phyloP scores from a whole-genome alignment of 345 rosid genomes.

The Gossypium rotundifolium region DNA sequence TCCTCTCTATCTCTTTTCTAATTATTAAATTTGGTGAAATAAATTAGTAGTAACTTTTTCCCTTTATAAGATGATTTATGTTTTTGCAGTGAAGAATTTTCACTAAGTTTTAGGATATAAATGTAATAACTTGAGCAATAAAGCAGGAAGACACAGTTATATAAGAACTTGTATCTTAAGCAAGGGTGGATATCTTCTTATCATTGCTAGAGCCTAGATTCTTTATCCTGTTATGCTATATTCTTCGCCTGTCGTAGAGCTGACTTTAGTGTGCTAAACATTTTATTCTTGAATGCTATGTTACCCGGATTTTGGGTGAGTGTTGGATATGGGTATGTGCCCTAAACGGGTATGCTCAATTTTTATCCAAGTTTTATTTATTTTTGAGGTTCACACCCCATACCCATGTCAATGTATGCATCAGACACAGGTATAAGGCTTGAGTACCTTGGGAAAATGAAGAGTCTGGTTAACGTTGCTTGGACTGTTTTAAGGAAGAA shows the following conservation, averaged over 20 bases:
- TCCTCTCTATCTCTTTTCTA: background rate
- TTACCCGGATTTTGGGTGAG: background rate
- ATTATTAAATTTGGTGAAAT: constrained; percentile 1
- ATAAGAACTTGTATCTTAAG: background rate
- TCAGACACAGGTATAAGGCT: background rate
- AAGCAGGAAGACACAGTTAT: background rate
- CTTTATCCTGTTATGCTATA: background rate
- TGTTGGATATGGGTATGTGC: background rate
- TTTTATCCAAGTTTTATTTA: background rate
- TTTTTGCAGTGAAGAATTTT: background rate
- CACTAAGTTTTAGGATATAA: background rate
- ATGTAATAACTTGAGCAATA: background rate
- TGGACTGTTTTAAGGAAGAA: background rate
- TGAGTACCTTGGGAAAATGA: background rate
- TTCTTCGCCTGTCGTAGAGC: background rate
- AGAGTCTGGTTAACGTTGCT: background rate
- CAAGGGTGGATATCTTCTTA: background rate
- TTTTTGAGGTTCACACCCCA: background rate
- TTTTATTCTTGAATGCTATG: background rate
- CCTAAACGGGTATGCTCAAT: background rate
- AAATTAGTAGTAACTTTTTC: background rate
- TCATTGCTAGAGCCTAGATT: background rate
- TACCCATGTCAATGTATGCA: background rate
- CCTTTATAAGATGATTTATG: background rate
- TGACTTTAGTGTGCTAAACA: background rate